Conservation (phyloP, 805 yeast genomes). For the Suhomyces sp. region DNA sequence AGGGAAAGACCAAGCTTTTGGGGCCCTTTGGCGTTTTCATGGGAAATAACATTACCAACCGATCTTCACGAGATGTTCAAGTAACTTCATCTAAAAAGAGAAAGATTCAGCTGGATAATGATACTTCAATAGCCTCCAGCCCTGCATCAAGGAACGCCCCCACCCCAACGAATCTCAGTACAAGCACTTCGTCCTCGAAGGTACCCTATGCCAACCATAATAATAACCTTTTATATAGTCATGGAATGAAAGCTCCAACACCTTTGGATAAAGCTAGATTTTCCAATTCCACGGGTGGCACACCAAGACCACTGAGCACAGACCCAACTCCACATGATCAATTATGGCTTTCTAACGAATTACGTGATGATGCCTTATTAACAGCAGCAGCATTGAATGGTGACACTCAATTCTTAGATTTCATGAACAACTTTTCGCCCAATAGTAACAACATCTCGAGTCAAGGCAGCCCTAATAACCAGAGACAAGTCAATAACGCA, state of each 20-base stretch:
- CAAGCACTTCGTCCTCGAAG: background rate
- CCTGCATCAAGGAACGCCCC: background rate
- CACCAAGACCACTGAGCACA: background rate
- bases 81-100: background rate
- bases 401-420: constrained; percentile 57
- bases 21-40: constrained; percentile 85
- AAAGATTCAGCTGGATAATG: background rate
- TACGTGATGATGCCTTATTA: constrained; percentile 67
- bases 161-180: no score
- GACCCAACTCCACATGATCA: constrained; percentile 39
- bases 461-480: constrained; percentile 5
- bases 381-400: constrained; percentile 72
- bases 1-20: constrained; percentile 49
- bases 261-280: background rate
- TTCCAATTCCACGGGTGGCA: no score
- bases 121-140: background rate
- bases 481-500: constrained; percentile 1
- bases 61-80: no score
- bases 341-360: constrained; percentile 70
- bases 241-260: no score
- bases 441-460: constrained; percentile 7
- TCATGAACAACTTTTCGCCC: constrained; percentile 33
- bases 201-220: no score
- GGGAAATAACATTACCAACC: background rate
- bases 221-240: no score